phyloP scores from a whole-genome alignment of 2,329 filamentous ascomycete genomes.

The Atkinsonella hypoxylon region DNA sequence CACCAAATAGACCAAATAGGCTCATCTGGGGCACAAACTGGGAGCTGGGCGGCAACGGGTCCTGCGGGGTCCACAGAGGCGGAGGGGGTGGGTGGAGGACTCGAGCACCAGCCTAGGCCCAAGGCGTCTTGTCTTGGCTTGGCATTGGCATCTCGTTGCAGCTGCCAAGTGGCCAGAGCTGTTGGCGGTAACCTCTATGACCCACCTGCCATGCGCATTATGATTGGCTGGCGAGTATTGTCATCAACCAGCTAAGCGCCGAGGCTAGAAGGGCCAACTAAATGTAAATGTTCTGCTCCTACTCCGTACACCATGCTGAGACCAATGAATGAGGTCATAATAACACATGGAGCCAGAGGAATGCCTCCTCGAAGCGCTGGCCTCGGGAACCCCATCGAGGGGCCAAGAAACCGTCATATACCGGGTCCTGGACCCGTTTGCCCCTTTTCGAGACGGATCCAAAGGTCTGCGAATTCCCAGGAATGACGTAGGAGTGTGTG shows the following conservation, averaged over 20 bases:
- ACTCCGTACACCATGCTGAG: background rate
- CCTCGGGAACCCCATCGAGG: background rate
- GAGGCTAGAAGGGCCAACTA: background rate
- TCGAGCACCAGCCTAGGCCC: no score
- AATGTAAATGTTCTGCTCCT: background rate
- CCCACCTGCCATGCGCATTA: background rate
- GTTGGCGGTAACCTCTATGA: background rate
- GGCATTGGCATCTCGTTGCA: conserved; percentile 1
- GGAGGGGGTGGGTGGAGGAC: no score
- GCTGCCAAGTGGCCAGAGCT: conserved; percentile 1
- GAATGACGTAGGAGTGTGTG: conserved; percentile 30
- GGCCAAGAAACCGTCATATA: background rate
- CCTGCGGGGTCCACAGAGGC: background rate
- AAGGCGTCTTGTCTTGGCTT: no score
- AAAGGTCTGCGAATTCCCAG: conserved; percentile 18
- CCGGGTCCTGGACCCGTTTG: no score
- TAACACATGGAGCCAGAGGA: background rate
- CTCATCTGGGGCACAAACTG: background rate
- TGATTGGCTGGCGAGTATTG: conserved; percentile 1
- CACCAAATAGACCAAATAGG: background rate
- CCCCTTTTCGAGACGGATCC: conserved; percentile 19
- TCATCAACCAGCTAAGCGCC: background rate
- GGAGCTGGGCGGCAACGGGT: conserved; percentile 6
- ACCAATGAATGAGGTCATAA: background rate
- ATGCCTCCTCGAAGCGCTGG: background rate